phyloP scores from a whole-genome alignment of 164 flowering plant species.

The Santalum album region DNA sequence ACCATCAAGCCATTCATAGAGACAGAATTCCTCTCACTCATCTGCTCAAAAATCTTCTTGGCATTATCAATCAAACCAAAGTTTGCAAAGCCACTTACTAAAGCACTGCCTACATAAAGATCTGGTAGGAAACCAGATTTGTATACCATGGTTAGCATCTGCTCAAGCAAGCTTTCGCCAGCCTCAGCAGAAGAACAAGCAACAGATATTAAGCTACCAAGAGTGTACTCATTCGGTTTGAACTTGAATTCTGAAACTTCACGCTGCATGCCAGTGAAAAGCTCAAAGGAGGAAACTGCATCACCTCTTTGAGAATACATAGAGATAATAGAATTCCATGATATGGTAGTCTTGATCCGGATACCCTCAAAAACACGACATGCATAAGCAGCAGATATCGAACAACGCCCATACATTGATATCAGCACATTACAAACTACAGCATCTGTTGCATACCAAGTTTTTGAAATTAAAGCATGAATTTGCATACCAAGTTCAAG shows the following conservation, averaged over 20 bases:
- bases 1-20: constrained; percentile 81
- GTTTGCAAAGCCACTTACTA: constrained; percentile 66
- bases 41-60: constrained; percentile 41
- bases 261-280: constrained; percentile 52
- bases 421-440: constrained; percentile 62
- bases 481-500: constrained; percentile 51
- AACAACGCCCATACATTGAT: constrained; percentile 60
- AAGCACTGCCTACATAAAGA: constrained; percentile 82
- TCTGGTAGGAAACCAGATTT: constrained; percentile 59
- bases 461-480: constrained; percentile 55
- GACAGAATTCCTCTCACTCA: constrained; percentile 61
- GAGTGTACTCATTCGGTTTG: constrained; percentile 68
- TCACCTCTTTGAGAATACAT: constrained; percentile 58
- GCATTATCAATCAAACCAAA: constrained; percentile 49
- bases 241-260: constrained; percentile 23
- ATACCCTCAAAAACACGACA: constrained; percentile 53
- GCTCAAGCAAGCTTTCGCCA: constrained; percentile 40
- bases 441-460: constrained; percentile 27
- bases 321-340: constrained; percentile 82
- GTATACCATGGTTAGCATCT: constrained; percentile 45
- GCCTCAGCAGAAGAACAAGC: constrained; percentile 24
- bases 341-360: constrained; percentile 32
- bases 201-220: constrained; percentile 65
- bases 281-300: constrained; percentile 36
- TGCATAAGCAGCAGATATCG: constrained; percentile 28